These are phyloP conservation scores for Capronia coronata DNA, from an alignment of 2,329 filamentous ascomycete species.

Conservation along the genomic window DNA sequence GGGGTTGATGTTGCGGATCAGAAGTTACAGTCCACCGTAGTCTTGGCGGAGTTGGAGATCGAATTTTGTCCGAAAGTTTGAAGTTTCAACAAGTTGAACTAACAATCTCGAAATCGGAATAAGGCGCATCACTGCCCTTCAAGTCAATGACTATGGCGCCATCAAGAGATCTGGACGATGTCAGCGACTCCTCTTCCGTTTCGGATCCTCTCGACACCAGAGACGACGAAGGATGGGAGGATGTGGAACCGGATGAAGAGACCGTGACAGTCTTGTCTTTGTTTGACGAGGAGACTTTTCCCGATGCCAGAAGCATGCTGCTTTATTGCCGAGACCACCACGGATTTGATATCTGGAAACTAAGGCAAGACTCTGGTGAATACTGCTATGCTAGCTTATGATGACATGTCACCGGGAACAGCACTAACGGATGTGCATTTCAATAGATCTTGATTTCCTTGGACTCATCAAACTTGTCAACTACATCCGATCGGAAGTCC, in stretches of 20 bases:
- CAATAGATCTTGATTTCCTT: conserved; percentile 59
- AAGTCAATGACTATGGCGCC: neutral
- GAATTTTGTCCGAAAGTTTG: neutral
- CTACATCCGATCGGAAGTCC: conserved; percentile 49
- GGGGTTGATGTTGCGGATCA: neutral
- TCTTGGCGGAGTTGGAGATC: neutral
- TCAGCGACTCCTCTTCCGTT: conserved; percentile 13
- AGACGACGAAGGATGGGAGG: conserved; percentile 51
- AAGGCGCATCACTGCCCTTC: too few relatives aligned
- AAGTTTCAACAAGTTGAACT: too few relatives aligned
- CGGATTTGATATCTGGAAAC: conserved; percentile 59
- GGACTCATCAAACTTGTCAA: conserved; percentile 70
- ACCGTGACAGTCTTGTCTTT: conserved; percentile 60
- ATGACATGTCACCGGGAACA: neutral
- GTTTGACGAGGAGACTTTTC: conserved; percentile 60
- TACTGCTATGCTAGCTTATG: conserved; percentile 15
- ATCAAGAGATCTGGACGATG: neutral
- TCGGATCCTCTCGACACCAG: conserved; percentile 38
- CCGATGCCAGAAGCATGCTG: conserved; percentile 60
- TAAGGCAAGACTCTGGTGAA: conserved; percentile 48
- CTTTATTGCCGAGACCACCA: conserved; percentile 60
- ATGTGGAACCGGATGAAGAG: conserved; percentile 56
- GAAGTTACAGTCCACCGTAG: neutral
- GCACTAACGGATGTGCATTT: conserved; percentile 15
- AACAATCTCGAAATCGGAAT: too few relatives aligned